phyloP scores from a whole-genome alignment of 345 rosid genomes.

The Citrus medica region DNA sequence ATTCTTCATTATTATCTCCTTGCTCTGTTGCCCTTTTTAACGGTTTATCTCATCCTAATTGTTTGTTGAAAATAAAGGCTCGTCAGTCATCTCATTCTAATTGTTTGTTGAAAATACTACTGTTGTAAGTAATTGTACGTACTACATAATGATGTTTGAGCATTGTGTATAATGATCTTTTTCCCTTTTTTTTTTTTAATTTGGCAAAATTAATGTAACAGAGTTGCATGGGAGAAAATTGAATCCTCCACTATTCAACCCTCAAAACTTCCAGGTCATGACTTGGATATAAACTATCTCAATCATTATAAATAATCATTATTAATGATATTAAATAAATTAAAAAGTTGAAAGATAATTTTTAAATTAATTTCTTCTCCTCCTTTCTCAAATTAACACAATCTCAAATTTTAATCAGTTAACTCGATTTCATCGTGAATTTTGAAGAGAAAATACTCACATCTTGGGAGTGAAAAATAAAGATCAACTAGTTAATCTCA shows the following conservation, averaged over 20 bases:
- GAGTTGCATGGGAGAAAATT: not conserved
- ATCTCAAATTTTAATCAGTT: no score
- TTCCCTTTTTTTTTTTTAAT: no score
- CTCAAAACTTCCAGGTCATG: not conserved
- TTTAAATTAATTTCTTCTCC: no score
- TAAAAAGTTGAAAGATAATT: no score
- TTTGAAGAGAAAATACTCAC: no score
- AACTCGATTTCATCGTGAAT: no score
- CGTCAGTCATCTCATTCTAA: not conserved
- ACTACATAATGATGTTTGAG: not conserved
- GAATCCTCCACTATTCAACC: not conserved
- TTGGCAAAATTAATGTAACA: no score
- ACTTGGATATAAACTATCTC: not conserved
- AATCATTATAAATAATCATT: not conserved
- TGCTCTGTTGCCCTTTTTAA: no score
- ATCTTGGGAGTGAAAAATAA: no score
- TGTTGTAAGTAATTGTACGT: not conserved
- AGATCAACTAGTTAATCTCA: no score
- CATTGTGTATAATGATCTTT: not conserved
- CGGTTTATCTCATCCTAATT: not conserved
- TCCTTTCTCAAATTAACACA: no score
- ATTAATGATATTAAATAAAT: no score
- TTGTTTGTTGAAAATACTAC: not conserved
- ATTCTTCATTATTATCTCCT: not conserved
- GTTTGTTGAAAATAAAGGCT: not conserved